Conservation (phyloP, 805 yeast species). For the Saturnispora ahearnii region DNA sequence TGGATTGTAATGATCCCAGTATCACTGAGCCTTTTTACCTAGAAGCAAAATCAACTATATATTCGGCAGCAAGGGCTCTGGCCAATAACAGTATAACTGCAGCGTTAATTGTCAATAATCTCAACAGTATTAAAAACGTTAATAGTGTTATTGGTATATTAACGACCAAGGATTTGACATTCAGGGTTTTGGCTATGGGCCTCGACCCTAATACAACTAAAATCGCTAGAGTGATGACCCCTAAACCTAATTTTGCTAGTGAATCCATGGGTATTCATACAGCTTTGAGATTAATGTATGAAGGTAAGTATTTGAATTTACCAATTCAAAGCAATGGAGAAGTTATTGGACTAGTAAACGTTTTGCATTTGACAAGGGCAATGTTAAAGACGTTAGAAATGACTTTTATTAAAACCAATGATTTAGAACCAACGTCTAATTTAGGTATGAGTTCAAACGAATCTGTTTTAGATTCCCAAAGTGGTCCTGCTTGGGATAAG, state of each 20-base stretch:
- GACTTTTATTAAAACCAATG: constrained; percentile 17
- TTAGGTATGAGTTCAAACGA: background rate
- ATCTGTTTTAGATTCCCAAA: constrained; percentile 10
- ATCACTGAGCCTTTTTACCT: constrained; percentile 28
- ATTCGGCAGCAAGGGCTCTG: constrained; percentile 33
- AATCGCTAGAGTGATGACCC: constrained; percentile 36
- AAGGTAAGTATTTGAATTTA: constrained; percentile 36
- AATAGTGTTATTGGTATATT: constrained; percentile 36
- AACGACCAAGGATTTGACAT: constrained; percentile 38
- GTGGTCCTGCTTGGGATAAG: constrained; percentile 25
- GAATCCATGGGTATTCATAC: constrained; percentile 32
- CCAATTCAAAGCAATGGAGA: constrained; percentile 31
- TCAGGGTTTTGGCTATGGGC: constrained; percentile 31
- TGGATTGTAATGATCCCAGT: constrained; percentile 21
- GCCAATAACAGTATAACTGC: constrained; percentile 33
- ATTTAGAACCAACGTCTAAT: constrained; percentile 20
- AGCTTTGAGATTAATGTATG: constrained; percentile 38
- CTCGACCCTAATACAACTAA: constrained; percentile 31
- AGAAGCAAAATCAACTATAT: constrained; percentile 30
- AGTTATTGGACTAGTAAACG: constrained; percentile 36
- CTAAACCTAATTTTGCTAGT: constrained; percentile 38
- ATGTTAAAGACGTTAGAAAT: constrained; percentile 30
- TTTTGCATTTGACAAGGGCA: constrained; percentile 35
- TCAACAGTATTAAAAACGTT: constrained; percentile 16
- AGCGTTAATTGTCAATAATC: constrained; percentile 25